Base-by-base conservation (phyloP, 2,329 filamentous ascomycete species). In the Fusarium buxicola region DNA sequence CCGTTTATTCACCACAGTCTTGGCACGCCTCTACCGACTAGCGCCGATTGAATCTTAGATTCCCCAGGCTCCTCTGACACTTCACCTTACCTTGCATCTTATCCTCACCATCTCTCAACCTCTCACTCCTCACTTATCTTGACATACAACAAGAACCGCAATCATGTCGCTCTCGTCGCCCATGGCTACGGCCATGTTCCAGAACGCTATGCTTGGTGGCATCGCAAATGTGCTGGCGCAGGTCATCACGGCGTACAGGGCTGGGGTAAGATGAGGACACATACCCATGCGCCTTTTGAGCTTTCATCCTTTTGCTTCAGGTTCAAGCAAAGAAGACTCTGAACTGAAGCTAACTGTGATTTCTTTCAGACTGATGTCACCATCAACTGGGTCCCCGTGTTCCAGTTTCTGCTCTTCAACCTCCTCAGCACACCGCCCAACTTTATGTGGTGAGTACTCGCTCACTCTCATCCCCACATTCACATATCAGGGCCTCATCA, bases 361-460 rank as follows among this genome's bases (percentile, higher is more conserved):
- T 38, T 13, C 16, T 41, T 27, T 3, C 63, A 92, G 88, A 80
- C 77, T 48, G 76, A 86, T 10, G 83, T 91, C 48, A 75, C 79
- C 21, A 79, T 96, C 68, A 86, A 93, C 76, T 83, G 84, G 76
- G 77, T 84, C 6, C 86, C 90, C 5, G 82, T 96, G 38, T 78
- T 93, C 66, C 91, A 93, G 73, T 97, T 96, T 76, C 78, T 91
- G 47, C 72, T 92, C 49, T 96, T 89, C 80, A 86, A 89, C 64
- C 72, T 91, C 30, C 73, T 96, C 57, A 89, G 84, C 75, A 90
- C 89, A 35, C 92, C 93, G 3, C 91, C 91, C 39, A 97, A 97
- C 77, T 92, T 92, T 72, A 73, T 92, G 69, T 97, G 92, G 93
- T 87, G 75, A 68, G 78, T 75, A n/a, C 30, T 30, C 40, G 13